Evolutionary conservation across 2,329 filamentous ascomycete species (phyloP), one percentile per base, ranked within the genome.

Genomic region (Colletotrichum plurivorum): DNA sequence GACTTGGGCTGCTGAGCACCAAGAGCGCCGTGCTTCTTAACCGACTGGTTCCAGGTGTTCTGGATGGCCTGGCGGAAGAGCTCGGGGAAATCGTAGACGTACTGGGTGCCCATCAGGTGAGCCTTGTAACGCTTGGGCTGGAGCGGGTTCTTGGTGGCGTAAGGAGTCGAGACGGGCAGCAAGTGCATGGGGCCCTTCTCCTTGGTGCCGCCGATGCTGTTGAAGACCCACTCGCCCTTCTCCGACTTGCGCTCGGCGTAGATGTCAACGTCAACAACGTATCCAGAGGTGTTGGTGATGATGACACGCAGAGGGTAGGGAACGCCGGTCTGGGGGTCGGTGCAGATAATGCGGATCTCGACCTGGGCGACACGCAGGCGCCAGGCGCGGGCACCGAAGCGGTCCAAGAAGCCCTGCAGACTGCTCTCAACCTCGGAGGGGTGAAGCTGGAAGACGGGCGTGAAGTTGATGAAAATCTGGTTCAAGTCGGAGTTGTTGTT

Each of bases 381-480:
- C 95, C 97, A 98, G 72, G 93, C 94, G 76, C 96, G 94, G 74
- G 94, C 92, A 74, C 96, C 96, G 77, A 98, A 99, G 72, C 96
- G 94, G 77, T 98, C 96, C 74, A 99, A 86, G 90, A 99, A 99
- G 64, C 95, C 95, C 77, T 93, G 94, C 25, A 99, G 90, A 36
- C 94, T 95, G 81, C 97, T 90, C 84, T 98, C 94, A 16, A 99
- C 94, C 84, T 98, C 94, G 69, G 90, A 85, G 4, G 96, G 95
- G 77, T 94, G 88, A 56, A 99, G 90, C 79, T 94, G 94, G 90
- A 99, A 98, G 68, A 98, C 93, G 10, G 95, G 94, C 0, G 94
- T 96, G 85, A 99, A 99, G 89, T 99, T 98, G 88, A 99, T 96
- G 87, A 99, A 99, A 88, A 99, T 96, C 85, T 99, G 96, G 87